Conservation (phyloP, 176 grass and related monocot species). For the Alopecurus myosuroides region DNA sequence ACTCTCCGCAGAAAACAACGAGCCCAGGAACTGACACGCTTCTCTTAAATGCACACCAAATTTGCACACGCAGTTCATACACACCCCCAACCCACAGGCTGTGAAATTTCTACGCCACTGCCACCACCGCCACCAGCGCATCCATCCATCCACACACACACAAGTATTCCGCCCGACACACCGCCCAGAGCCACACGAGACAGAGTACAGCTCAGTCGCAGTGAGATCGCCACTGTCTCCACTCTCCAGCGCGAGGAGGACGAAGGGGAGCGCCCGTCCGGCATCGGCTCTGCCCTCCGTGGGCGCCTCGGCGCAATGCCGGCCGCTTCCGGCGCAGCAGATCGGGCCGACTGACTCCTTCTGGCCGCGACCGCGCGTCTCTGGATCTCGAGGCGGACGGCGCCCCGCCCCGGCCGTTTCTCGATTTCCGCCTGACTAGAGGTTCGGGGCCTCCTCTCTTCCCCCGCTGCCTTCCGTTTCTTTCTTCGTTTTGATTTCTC, state of each 20-base stretch:
- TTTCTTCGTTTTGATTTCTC: background rate
- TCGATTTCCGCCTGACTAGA: slow-evolving; percentile 7
- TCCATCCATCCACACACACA: background rate
- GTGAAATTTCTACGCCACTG: background rate
- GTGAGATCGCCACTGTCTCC: slow-evolving; percentile 27
- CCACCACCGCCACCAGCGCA: no score
- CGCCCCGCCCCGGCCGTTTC: background rate
- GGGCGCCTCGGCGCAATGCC: slow-evolving; percentile 31
- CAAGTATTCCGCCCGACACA: slow-evolving; percentile 27
- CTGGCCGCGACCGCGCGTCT: background rate
- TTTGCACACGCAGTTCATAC: background rate
- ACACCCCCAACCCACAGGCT: background rate
- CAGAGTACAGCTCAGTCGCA: slow-evolving; percentile 33
- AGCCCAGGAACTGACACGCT: background rate
- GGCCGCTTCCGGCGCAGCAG: slow-evolving; percentile 9
- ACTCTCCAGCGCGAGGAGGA: background rate
- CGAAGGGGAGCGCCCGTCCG: background rate
- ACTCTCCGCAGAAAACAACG: background rate
- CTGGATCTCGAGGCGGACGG: slow-evolving; percentile 39
- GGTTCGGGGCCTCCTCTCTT: slow-evolving; percentile 29
- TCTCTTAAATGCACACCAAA: slow-evolving; percentile 34
- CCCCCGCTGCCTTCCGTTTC: background rate
- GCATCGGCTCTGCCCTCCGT: background rate
- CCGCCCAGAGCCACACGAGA: background rate
- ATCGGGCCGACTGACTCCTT: slow-evolving; percentile 29